phyloP scores from a whole-genome alignment of 768 basidiomycete species.

The Leccinum olivaceopallidum region DNA sequence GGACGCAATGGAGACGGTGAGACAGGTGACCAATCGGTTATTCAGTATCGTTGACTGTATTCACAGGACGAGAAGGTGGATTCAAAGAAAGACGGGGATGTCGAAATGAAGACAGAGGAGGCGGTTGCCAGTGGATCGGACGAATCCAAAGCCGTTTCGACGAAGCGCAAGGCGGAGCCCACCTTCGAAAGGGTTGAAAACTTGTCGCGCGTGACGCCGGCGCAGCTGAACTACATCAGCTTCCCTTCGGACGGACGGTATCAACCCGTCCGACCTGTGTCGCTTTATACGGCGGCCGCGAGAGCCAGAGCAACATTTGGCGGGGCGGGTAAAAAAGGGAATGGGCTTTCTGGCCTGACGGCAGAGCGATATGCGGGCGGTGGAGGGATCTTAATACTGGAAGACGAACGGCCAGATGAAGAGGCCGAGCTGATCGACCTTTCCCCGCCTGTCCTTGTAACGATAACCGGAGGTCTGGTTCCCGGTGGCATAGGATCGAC shows the following conservation, averaged over 20 bases:
- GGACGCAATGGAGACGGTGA: slow-evolving; percentile 80
- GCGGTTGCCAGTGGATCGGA: slow-evolving; percentile 55
- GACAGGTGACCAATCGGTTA: slow-evolving; percentile 24
- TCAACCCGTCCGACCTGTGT: slow-evolving; percentile 84
- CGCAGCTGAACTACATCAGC: slow-evolving; percentile 80
- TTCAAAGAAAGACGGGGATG: slow-evolving; percentile 61
- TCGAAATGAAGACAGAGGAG: slow-evolving; percentile 80
- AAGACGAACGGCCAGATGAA: slow-evolving; percentile 70
- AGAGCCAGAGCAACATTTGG: slow-evolving; percentile 32
- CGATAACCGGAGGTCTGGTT: slow-evolving; percentile 33
- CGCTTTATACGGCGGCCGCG: slow-evolving; percentile 41
- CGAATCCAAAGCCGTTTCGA: slow-evolving; percentile 50
- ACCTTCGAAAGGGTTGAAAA: slow-evolving; percentile 76
- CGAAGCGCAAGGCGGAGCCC: slow-evolving; percentile 72
- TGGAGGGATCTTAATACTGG: slow-evolving; percentile 84
- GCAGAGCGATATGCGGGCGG: slow-evolving; percentile 74
- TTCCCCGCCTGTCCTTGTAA: slow-evolving; percentile 39
- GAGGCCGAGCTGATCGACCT: slow-evolving; percentile 74
- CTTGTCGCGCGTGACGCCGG: slow-evolving; percentile 90
- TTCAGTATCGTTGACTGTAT: slow-evolving; percentile 16
- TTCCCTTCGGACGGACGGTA: slow-evolving; percentile 83
- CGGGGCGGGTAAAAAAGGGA: slow-evolving; percentile 31
- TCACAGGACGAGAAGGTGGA: slow-evolving; percentile 56
- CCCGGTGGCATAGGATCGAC: slow-evolving; percentile 23
- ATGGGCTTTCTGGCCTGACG: slow-evolving; percentile 34